phyloP scores from a whole-genome alignment of 139 green algal species.

The Chlorella sp. region DNA sequence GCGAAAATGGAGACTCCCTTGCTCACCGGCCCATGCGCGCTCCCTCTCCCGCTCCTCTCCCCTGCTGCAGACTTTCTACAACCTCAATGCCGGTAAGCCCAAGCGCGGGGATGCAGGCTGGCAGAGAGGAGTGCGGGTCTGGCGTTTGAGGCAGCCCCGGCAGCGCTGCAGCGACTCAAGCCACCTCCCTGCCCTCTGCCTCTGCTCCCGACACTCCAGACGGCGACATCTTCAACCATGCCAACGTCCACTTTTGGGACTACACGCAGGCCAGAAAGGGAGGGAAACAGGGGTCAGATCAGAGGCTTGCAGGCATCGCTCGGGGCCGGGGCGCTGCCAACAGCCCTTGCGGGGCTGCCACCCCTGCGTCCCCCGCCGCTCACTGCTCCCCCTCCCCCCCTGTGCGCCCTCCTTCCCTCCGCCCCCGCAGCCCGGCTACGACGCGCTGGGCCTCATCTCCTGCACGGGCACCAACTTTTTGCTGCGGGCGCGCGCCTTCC shows the following conservation, averaged over 20 bases:
- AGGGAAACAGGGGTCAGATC: too few species aligned
- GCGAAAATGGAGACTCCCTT: too few species aligned
- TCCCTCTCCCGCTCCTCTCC: slow-evolving; percentile 14
- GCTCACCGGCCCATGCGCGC: too few species aligned
- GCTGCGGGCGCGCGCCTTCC: slow-evolving; percentile 59
- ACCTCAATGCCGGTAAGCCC: slow-evolving; percentile 73
- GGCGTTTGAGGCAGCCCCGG: too few species aligned
- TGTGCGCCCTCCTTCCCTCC: not conserved
- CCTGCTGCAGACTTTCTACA: slow-evolving; percentile 71
- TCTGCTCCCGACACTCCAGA: too few species aligned
- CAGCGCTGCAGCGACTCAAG: too few species aligned
- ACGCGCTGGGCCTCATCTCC: slow-evolving; percentile 66
- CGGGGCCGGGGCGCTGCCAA: not conserved
- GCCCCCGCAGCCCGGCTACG: slow-evolving; percentile 60
- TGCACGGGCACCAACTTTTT: slow-evolving; percentile 79
- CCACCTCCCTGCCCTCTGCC: too few species aligned
- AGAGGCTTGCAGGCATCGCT: not conserved
- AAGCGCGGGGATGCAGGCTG: too few species aligned
- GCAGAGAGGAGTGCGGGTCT: too few species aligned
- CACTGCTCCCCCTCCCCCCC: not conserved
- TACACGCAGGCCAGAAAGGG: slow-evolving; percentile 23
- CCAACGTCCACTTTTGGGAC: slow-evolving; percentile 85
- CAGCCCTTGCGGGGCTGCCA: not conserved
- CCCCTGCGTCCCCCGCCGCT: not conserved
- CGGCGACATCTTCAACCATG: slow-evolving; percentile 87